Evolutionary conservation across 441 rosid genomes (phyloP).

Genomic region (Rhodomyrtus psidioides): DNA sequence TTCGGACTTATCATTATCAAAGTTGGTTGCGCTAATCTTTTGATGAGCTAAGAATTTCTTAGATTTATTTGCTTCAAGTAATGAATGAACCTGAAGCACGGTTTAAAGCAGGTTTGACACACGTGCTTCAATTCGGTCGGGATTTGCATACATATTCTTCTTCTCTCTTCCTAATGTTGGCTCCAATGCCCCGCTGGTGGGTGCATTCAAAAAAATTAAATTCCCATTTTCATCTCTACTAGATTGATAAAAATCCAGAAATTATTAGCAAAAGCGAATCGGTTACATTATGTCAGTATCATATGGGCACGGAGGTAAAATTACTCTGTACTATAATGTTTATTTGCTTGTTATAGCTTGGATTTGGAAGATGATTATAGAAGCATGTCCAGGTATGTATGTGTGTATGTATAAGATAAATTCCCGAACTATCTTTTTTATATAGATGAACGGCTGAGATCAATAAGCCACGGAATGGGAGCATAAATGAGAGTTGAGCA

Average conservation of each 20-base stretch:
- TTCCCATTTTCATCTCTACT: no score
- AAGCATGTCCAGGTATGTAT: background rate
- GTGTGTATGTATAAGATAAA: no score
- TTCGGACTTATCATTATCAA: background rate
- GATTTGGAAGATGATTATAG: no score
- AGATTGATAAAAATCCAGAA: no score
- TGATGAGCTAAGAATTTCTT: background rate
- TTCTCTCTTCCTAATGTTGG: background rate
- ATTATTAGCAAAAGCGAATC: no score
- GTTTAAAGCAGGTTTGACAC: background rate
- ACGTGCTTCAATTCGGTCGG: accelerated
- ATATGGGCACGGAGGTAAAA: no score
- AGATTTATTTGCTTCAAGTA: background rate
- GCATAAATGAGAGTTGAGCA: background rate
- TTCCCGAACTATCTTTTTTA: accelerated
- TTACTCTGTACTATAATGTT: no score
- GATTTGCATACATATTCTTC: background rate
- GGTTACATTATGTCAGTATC: no score
- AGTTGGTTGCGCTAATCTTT: background rate
- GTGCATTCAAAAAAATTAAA: no score
- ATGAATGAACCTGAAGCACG: accelerated
- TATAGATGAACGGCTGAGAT: background rate
- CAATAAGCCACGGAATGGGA: background rate
- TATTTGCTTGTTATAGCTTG: no score
- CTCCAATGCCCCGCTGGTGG: background rate